phyloP scores from a whole-genome alignment of 495 filamentous ascomycete species.

The Talaromyces borbonicus region DNA sequence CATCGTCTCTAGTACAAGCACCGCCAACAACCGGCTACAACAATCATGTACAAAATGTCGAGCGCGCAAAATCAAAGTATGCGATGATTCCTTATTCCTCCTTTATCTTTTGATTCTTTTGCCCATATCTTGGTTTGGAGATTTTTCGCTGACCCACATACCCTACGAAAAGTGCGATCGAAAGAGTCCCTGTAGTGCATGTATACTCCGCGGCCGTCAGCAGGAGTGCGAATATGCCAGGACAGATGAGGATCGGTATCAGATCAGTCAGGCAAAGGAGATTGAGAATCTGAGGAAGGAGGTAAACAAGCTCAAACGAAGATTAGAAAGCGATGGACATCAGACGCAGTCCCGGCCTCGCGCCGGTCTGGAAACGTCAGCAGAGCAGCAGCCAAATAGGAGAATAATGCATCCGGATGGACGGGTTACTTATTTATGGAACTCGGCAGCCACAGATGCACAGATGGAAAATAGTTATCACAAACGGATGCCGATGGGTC shows the following conservation, averaged over 20 bases:
- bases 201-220: constrained; percentile 21
- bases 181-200: constrained; percentile 22
- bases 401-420: constrained; percentile 1
- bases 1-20: neutral
- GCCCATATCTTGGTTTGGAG: neutral
- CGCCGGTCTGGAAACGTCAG: neutral
- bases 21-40: neutral
- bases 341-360: neutral
- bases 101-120: neutral
- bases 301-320: constrained; percentile 10
- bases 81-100: too few relatives aligned
- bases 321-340: neutral
- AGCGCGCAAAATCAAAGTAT: constrained; percentile 2
- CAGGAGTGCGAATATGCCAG: constrained; percentile 26
- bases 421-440: neutral
- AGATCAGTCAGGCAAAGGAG: constrained; percentile 25
- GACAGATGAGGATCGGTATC: constrained; percentile 23
- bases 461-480: neutral
- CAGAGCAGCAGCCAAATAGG: neutral
- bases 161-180: constrained; percentile 26
- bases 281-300: constrained; percentile 23
- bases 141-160: neutral
- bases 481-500: neutral
- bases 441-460: neutral
- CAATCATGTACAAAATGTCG: constrained; percentile 2